Evolutionary conservation across 805 yeast species (phyloP).

Genomic region (Yamadazyma phyllophila): DNA sequence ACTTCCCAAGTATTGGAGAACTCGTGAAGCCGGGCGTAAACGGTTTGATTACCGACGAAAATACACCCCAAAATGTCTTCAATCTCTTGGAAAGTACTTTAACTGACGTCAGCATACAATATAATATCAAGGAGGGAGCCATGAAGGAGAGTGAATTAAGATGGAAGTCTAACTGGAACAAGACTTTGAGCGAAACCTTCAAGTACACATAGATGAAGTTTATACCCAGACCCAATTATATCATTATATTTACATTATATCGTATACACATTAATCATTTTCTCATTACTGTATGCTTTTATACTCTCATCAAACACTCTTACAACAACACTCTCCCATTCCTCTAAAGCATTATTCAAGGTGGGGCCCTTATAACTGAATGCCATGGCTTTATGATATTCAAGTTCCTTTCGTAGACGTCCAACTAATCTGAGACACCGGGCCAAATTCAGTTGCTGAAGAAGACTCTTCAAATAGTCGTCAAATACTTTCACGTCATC

Average conservation of each 20-base stretch:
- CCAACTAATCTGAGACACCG: slow-evolving; percentile 19
- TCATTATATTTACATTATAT: background rate
- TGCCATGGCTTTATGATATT: slow-evolving; percentile 4
- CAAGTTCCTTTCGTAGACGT: slow-evolving; percentile 10
- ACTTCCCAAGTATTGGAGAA: slow-evolving; percentile 76
- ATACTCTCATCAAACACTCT: background rate
- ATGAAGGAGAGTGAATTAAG: slow-evolving; percentile 59
- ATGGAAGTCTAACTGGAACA: slow-evolving; percentile 78
- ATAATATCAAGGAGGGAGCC: slow-evolving; percentile 64
- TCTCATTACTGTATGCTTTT: slow-evolving; percentile 1
- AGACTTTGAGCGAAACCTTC: slow-evolving; percentile 38
- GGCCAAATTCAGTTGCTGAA: slow-evolving; percentile 15
- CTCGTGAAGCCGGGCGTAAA: slow-evolving; percentile 66
- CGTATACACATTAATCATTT: background rate
- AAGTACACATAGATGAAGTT: slow-evolving; percentile 5
- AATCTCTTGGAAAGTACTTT: slow-evolving; percentile 25
- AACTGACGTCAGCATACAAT: slow-evolving; percentile 30
- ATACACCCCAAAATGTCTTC: slow-evolving; percentile 20
- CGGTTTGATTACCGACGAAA: slow-evolving; percentile 49
- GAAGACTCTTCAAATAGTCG: slow-evolving; percentile 19
- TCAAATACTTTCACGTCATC: slow-evolving; percentile 28
- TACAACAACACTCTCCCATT: slow-evolving; percentile 8
- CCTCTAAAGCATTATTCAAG: slow-evolving; percentile 2
- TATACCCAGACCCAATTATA: too few relatives aligned
- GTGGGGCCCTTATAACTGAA: background rate